Evolutionary conservation across 768 basidiomycete genomes (phyloP).

Genomic region (Collybia nuda): DNA sequence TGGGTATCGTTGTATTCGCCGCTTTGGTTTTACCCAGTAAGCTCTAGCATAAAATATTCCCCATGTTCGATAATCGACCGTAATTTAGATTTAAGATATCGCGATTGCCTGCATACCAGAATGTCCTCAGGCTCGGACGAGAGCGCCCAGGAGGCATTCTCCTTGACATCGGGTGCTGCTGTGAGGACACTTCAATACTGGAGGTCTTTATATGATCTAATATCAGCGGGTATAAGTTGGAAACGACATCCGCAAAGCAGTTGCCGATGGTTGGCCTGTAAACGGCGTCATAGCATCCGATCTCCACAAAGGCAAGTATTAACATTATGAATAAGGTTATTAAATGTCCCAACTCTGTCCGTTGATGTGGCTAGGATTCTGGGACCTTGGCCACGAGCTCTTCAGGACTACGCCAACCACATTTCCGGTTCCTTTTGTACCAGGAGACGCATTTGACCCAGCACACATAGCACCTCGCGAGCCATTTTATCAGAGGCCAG

Average conservation of each 20-base stretch:
- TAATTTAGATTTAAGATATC: slow-evolving; percentile 18
- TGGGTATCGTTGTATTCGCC: slow-evolving; percentile 36
- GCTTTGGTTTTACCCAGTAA: slow-evolving; percentile 33
- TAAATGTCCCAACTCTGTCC: too few relatives aligned
- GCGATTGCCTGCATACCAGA: slow-evolving; percentile 16
- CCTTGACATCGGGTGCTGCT: slow-evolving; percentile 26
- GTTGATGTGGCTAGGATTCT: slow-evolving; percentile 40
- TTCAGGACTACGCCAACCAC: slow-evolving; percentile 51
- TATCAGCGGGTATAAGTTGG: slow-evolving; percentile 14
- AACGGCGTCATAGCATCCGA: slow-evolving; percentile 21
- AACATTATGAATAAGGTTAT: too few relatives aligned
- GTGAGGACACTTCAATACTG: slow-evolving; percentile 11
- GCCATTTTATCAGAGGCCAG: slow-evolving; percentile 14
- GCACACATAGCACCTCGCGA: slow-evolving; percentile 33
- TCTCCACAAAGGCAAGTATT: slow-evolving; percentile 15
- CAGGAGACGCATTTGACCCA: slow-evolving; percentile 54
- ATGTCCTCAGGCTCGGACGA: slow-evolving; percentile 13
- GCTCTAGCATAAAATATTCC: neutral
- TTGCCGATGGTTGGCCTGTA: slow-evolving; percentile 22
- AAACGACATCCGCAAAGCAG: slow-evolving; percentile 21
- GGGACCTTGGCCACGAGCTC: slow-evolving; percentile 61
- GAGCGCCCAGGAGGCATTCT: slow-evolving; percentile 18
- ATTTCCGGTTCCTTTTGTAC: slow-evolving; percentile 55
- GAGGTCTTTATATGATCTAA: neutral
- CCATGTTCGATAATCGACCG: neutral